Conservation (phyloP, 2,329 filamentous ascomycete species). For the Aspergillus uvarum region DNA sequence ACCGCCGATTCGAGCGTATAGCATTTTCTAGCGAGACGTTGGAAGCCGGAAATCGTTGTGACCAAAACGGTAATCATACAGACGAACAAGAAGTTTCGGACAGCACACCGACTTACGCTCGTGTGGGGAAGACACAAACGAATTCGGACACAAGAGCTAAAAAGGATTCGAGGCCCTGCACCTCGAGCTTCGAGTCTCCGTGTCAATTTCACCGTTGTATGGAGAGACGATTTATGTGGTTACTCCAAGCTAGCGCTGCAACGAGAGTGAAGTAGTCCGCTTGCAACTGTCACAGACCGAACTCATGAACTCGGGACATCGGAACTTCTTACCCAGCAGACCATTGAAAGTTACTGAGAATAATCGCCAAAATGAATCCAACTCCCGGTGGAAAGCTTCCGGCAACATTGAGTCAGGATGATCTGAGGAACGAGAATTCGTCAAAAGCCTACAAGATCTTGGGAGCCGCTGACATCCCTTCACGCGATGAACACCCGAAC, state of each 20-base stretch:
- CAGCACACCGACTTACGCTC: conserved; percentile 11
- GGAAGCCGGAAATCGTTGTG: background rate
- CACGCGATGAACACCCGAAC: conserved; percentile 23
- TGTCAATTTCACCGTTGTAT: background rate
- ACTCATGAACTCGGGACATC: background rate
- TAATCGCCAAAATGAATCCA: conserved; percentile 21
- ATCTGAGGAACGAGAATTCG: conserved; percentile 19
- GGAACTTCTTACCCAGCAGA: conserved; percentile 13
- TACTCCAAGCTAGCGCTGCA: background rate
- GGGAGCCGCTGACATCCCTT: conserved; percentile 29
- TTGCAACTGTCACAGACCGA: background rate
- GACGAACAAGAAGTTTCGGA: background rate
- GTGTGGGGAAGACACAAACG: conserved; percentile 17
- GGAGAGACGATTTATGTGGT: background rate
- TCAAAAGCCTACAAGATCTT: conserved; percentile 37
- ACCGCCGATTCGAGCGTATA: background rate
- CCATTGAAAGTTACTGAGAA: conserved; percentile 17
- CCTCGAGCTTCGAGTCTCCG: background rate
- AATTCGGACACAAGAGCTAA: conserved; percentile 3
- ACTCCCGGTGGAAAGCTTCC: conserved; percentile 11
- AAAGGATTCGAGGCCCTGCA: background rate
- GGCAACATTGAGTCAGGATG: conserved; percentile 17
- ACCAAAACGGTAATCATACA: conserved; percentile 2
- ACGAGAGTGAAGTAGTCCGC: background rate
- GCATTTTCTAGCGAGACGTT: background rate